These are phyloP conservation scores for Epichloe gansuensis DNA, from an alignment of 2,329 filamentous ascomycete species.

Conservation along the genomic window DNA sequence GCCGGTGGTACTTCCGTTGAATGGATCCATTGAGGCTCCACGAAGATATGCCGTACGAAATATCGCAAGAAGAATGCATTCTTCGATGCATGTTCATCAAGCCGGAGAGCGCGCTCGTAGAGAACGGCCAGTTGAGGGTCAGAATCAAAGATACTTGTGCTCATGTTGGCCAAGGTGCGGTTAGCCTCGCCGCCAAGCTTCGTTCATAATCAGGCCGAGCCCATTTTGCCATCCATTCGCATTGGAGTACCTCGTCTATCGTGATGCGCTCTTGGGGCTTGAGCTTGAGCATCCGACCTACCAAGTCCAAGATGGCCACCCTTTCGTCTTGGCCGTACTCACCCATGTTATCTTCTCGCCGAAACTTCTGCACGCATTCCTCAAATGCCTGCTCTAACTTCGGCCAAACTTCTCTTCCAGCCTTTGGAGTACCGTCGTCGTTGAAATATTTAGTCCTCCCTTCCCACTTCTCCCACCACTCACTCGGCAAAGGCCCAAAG, in stretches of 20 bases:
- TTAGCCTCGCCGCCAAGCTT: neutral
- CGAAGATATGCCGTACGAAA: too few species aligned
- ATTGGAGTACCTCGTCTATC: slow-evolving; percentile 3
- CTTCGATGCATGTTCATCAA: too few species aligned
- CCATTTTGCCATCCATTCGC: slow-evolving; percentile 8
- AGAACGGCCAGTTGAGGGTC: too few species aligned
- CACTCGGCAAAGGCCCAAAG: slow-evolving; percentile 4
- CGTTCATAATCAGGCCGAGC: slow-evolving; percentile 12
- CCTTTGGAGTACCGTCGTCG: neutral
- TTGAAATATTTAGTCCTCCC: neutral
- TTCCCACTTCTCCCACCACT: slow-evolving; percentile 5
- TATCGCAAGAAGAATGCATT: too few species aligned
- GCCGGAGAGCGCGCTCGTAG: too few species aligned
- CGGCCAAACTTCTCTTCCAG: slow-evolving; percentile 1
- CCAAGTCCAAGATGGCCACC: slow-evolving; percentile 5
- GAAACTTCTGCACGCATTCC: slow-evolving; percentile 5
- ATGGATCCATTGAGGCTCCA: too few species aligned
- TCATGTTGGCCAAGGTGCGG: too few species aligned
- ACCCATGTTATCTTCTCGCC: slow-evolving; percentile 1
- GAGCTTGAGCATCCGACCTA: slow-evolving; percentile 5
- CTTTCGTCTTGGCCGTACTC: slow-evolving; percentile 3
- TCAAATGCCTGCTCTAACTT: neutral
- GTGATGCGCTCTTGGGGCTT: slow-evolving; percentile 5
- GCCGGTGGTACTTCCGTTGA: too few species aligned
- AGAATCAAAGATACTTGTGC: too few species aligned